A percentile compares a stretch with the other conserved stretches of the same genome.
Conservation (phyloP, 2,329 filamentous ascomycete genomes). For the Pseudogymnoascus pannorum region DNA sequence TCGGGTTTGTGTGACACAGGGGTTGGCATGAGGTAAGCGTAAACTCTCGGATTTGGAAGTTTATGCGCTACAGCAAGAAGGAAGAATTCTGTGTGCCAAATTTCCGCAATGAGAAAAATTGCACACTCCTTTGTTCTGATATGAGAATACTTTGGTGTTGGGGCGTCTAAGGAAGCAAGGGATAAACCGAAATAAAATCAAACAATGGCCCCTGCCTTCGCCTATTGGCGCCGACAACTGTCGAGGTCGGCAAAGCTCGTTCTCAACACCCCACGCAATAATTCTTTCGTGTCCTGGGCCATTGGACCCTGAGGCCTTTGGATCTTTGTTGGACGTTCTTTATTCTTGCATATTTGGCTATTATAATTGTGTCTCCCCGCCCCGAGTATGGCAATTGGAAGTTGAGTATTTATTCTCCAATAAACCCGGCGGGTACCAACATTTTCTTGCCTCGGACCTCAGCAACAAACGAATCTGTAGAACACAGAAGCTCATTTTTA, state of each 20-base stretch:
- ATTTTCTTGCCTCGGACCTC: neutral
- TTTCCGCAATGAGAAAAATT: neutral
- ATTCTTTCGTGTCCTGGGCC: neutral
- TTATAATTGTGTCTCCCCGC: neutral
- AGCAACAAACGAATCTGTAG: neutral
- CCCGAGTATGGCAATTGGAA: neutral
- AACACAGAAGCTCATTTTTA: neutral
- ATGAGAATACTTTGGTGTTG: neutral
- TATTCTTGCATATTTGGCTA: neutral
- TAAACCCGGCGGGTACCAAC: neutral
- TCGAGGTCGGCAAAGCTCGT: too few relatives aligned
- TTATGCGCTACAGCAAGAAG: neutral
- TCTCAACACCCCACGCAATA: neutral
- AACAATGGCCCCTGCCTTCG: conserved; percentile 4
- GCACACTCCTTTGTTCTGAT: neutral
- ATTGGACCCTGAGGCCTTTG: neutral
- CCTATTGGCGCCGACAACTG: neutral
- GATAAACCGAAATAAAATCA: neutral
- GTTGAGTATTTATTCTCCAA: neutral
- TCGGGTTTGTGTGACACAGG: neutral
- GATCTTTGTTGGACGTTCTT: neutral
- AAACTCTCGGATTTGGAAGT: neutral
- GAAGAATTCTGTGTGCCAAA: neutral
- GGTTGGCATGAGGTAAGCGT: neutral
- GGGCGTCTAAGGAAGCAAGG: neutral